Percentiles rank a stretch among this genome's conserved stretches.
phyloP scores from a whole-genome alignment of 169 alveolate genomes.

The Cryptosporidium muris region DNA sequence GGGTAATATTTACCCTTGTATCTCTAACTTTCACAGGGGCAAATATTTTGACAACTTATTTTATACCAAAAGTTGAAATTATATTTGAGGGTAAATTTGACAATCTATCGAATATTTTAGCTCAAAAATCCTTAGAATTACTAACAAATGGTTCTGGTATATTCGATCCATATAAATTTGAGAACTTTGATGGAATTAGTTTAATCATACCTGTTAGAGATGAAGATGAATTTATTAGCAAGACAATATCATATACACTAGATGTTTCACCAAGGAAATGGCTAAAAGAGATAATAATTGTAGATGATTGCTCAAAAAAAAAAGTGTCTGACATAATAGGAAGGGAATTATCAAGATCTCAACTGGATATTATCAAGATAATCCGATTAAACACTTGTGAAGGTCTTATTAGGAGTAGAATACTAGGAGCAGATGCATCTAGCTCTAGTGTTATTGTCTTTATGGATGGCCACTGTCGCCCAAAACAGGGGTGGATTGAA shows the following conservation, averaged over 20 bases:
- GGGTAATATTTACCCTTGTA: too few species aligned
- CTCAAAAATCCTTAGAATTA: background rate
- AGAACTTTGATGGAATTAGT: conserved; percentile 46
- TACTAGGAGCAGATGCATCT: conserved; percentile 72
- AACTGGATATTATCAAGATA: conserved; percentile 24
- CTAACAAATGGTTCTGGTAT: conserved; percentile 21
- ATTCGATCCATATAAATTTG: background rate
- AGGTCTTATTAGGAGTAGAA: conserved; percentile 76
- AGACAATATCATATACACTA: conserved; percentile 73
- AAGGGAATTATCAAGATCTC: conserved; percentile 18
- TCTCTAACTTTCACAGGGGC: too few species aligned
- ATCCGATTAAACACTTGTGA: conserved; percentile 74
- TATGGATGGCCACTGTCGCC: conserved; percentile 79
- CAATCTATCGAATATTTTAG: conserved; percentile 17
- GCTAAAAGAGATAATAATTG: conserved; percentile 75
- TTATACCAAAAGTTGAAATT: background rate
- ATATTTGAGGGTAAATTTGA: conserved; percentile 40
- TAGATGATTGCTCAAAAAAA: conserved; percentile 76
- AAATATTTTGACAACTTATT: too few species aligned
- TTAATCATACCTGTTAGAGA: conserved; percentile 76
- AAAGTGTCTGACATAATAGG: conserved; percentile 61
- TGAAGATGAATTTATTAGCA: conserved; percentile 73
- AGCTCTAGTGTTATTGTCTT: conserved; percentile 73
- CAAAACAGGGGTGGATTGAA: conserved; percentile 75
- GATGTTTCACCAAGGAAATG: conserved; percentile 38